These are phyloP conservation scores for Claviceps humidiphila DNA, from an alignment of 2,329 filamentous ascomycete species.

Conservation along the genomic window DNA sequence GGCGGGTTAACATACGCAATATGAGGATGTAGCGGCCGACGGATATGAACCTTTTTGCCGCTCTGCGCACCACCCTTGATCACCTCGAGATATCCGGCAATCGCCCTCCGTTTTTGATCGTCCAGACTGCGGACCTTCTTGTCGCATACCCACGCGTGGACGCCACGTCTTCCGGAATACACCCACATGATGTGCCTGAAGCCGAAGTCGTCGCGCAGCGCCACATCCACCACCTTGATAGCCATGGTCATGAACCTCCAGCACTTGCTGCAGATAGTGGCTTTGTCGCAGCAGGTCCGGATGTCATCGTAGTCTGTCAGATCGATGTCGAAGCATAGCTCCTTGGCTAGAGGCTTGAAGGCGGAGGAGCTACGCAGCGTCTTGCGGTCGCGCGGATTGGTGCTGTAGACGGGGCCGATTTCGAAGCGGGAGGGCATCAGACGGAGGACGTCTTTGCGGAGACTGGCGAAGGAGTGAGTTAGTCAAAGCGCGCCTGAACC, in stretches of 20 bases:
- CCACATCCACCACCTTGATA: conserved; percentile 81
- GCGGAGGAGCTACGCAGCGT: conserved; percentile 64
- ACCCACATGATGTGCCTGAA: conserved; percentile 98
- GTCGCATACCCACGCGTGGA: conserved; percentile 97
- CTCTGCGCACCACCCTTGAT: conserved; percentile 76
- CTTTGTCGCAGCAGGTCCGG: conserved; percentile 84
- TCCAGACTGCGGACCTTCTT: conserved; percentile 72
- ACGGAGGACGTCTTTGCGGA: conserved; percentile 82
- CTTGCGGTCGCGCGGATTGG: conserved; percentile 90
- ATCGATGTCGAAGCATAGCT: conserved; percentile 98
- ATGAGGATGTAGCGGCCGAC: conserved; percentile 81
- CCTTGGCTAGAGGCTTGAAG: conserved; percentile 81
- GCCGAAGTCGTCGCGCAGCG: conserved; percentile 85
- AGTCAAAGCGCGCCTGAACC: no score
- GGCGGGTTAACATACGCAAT: conserved; percentile 42
- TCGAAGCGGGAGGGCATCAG: conserved; percentile 91
- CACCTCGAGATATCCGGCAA: conserved; percentile 82
- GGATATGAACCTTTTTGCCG: conserved; percentile 75
- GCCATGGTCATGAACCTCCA: conserved; percentile 98
- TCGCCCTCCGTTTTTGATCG: conserved; percentile 70
- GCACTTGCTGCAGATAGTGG: conserved; percentile 86
- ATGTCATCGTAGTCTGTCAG: conserved; percentile 98
- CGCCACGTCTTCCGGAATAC: conserved; percentile 90
- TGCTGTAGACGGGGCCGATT: conserved; percentile 92
- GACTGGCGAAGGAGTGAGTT: conserved; percentile 26